A percentile compares a stretch with the other conserved stretches of the same genome.
These are phyloP conservation scores for Collybia mongolica DNA, from an alignment of 768 basidiomycete species.

Conservation along the genomic window DNA sequence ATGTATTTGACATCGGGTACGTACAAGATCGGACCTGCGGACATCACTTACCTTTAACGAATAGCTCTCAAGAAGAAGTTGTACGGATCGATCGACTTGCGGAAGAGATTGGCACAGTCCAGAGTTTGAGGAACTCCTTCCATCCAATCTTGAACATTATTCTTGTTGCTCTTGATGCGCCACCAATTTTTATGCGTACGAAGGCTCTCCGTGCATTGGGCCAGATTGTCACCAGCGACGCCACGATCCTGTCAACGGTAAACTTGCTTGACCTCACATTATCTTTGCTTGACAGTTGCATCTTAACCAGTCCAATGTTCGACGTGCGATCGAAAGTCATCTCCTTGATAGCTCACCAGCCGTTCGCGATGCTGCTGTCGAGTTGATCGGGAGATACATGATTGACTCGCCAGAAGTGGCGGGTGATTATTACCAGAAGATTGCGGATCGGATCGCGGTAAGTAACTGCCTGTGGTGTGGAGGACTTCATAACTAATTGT, in stretches of 20 bases:
- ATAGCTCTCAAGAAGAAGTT: constrained; percentile 71
- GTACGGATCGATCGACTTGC: constrained; percentile 65
- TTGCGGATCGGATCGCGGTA: constrained; percentile 90
- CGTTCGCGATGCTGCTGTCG: constrained; percentile 95
- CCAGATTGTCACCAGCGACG: constrained; percentile 87
- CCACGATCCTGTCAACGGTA: constrained; percentile 75
- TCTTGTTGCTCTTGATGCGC: constrained; percentile 76
- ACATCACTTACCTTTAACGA: background rate
- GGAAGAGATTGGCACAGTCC: constrained; percentile 75
- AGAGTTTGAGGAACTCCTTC: constrained; percentile 77
- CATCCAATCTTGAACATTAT: constrained; percentile 81
- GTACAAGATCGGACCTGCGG: constrained; percentile 12
- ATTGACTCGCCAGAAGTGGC: constrained; percentile 87
- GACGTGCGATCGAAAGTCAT: constrained; percentile 85
- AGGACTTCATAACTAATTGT: background rate
- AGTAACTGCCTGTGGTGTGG: constrained; percentile 19
- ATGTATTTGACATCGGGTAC: constrained; percentile 85
- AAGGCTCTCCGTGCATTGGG: constrained; percentile 91
- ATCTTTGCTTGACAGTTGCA: constrained; percentile 2
- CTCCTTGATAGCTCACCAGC: constrained; percentile 89
- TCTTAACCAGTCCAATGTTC: constrained; percentile 63
- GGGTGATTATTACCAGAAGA: constrained; percentile 82
- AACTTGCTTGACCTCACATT: constrained; percentile 20
- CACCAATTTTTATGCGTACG: constrained; percentile 89
- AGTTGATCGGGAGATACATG: constrained; percentile 97